Evolutionary conservation across 768 basidiomycete genomes (phyloP).

Genomic region (Paxillus ammoniavirescens): DNA sequence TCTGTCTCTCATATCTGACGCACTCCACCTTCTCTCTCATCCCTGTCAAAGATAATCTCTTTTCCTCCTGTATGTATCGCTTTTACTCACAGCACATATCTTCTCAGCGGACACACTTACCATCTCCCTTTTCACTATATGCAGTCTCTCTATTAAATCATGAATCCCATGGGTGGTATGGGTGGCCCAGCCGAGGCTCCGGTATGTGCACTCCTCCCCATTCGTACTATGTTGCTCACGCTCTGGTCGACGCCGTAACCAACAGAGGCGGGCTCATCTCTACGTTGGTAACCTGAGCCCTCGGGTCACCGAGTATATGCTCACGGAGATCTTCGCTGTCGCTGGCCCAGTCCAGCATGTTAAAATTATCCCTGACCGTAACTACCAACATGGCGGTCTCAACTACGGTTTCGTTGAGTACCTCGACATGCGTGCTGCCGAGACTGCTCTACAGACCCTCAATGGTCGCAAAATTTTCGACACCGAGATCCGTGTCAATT

Average conservation of each 20-base stretch:
- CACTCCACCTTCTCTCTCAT: slow-evolving; percentile 35
- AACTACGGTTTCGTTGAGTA: slow-evolving; percentile 99
- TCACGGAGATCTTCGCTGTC: slow-evolving; percentile 95
- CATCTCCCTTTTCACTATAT: slow-evolving; percentile 15
- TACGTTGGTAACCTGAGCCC: slow-evolving; percentile 98
- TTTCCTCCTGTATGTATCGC: slow-evolving; percentile 30
- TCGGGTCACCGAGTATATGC: slow-evolving; percentile 98
- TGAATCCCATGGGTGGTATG: slow-evolving; percentile 71
- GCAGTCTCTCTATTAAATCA: slow-evolving; percentile 50
- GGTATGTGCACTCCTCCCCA: slow-evolving; percentile 43
- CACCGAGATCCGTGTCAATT: slow-evolving; percentile 98
- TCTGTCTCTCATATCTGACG: slow-evolving; percentile 31
- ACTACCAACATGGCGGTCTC: slow-evolving; percentile 98
- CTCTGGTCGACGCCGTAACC: slow-evolving; percentile 7
- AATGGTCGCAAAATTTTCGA: slow-evolving; percentile 99
- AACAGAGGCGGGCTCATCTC: slow-evolving; percentile 89
- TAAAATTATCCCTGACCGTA: slow-evolving; percentile 99
- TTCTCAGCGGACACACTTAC: not conserved
- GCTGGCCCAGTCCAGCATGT: slow-evolving; percentile 97
- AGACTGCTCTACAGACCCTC: slow-evolving; percentile 97
- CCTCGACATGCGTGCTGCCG: slow-evolving; percentile 97
- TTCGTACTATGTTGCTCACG: slow-evolving; percentile 8
- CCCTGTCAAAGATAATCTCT: slow-evolving; percentile 38
- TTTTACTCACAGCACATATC: slow-evolving; percentile 23
- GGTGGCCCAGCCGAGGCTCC: slow-evolving; percentile 71